These are phyloP conservation scores for Alternaria angustiovoidea DNA, from an alignment of 2,329 filamentous ascomycete genomes.

Conservation along the genomic window DNA sequence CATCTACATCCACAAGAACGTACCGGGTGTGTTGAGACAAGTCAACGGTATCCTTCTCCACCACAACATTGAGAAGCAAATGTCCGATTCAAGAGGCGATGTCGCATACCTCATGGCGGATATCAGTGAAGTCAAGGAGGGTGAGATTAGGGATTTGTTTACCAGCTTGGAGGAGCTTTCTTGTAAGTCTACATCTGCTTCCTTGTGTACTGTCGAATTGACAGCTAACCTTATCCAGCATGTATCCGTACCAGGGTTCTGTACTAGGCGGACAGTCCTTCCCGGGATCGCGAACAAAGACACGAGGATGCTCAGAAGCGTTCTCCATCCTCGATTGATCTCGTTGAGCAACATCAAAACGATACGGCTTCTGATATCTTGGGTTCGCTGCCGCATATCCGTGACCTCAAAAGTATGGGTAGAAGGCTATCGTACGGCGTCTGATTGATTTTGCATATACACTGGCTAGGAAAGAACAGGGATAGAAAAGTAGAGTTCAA, in stretches of 20 bases:
- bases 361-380: slow-evolving; percentile 6
- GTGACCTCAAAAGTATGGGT: slow-evolving; percentile 12
- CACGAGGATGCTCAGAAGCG: not conserved
- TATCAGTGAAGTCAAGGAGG: slow-evolving; percentile 82
- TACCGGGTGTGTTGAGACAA: slow-evolving; percentile 91
- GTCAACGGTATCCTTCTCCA: slow-evolving; percentile 95
- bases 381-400: slow-evolving; percentile 8
- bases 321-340: not conserved
- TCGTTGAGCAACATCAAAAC: not conserved
- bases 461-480: not conserved
- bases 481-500: slow-evolving; percentile 1
- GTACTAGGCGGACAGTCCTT: slow-evolving; percentile 41
- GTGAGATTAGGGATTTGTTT: slow-evolving; percentile 85
- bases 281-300: not conserved
- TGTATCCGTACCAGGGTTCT: slow-evolving; percentile 59
- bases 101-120: slow-evolving; percentile 98
- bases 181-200: slow-evolving; percentile 65
- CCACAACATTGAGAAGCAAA: slow-evolving; percentile 99
- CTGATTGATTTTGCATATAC: not conserved
- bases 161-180: slow-evolving; percentile 81
- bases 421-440: slow-evolving; percentile 53
- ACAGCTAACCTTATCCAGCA: slow-evolving; percentile 17
- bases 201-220: not conserved
- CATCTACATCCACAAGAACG: slow-evolving; percentile 96
- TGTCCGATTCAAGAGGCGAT: slow-evolving; percentile 92